These are phyloP conservation scores for Rhododendron mucronatum DNA, from an alignment of 148 eudicot genomes.

Conservation along the genomic window DNA sequence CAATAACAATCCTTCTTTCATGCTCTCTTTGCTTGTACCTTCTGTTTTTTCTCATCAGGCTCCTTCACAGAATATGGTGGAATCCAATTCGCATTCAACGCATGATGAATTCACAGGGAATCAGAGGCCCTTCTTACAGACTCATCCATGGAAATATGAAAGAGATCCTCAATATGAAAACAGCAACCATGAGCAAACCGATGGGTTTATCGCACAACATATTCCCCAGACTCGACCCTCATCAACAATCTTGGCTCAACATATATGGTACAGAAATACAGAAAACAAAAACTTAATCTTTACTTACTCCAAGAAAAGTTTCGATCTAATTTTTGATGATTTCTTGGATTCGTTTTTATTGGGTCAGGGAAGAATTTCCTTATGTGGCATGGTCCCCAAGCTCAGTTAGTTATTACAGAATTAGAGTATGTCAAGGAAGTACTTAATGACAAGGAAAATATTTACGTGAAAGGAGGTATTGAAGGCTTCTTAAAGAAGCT, in stretches of 20 bases:
- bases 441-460: background rate
- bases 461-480: background rate
- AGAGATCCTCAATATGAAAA: background rate
- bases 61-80: slow-evolving; percentile 5
- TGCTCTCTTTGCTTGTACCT: background rate
- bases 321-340: background rate
- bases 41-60: background rate
- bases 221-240: background rate
- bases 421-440: background rate
- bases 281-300: background rate
- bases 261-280: background rate
- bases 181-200: background rate
- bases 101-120: background rate
- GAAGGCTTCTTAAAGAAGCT: background rate
- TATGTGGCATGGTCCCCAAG: background rate
- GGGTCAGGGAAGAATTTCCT: slow-evolving; percentile 10
- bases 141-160: background rate
- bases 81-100: background rate
- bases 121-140: slow-evolving; percentile 7
- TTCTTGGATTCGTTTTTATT: background rate
- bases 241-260: background rate
- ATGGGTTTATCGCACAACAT: background rate
- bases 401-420: background rate
- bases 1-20: background rate
- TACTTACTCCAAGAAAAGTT: background rate